These are phyloP conservation scores for Rhynchosporium secalis DNA, from an alignment of 2,329 filamentous ascomycete genomes.

Conservation along the genomic window DNA sequence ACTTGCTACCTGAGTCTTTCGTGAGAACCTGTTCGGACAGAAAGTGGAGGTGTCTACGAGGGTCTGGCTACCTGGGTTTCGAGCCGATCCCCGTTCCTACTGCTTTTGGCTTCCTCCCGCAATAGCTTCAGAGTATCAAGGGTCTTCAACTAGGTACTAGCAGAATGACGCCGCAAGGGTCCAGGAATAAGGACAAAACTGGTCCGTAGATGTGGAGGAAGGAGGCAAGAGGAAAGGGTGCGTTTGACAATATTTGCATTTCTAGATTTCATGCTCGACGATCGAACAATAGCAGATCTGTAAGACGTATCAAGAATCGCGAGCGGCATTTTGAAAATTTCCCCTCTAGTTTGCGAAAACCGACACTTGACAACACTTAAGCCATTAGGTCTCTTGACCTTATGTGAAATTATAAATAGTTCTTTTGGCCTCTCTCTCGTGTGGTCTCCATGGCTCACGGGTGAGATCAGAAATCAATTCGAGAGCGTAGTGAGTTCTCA, in stretches of 20 bases:
- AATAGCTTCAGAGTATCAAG: not conserved
- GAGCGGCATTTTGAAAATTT: not conserved
- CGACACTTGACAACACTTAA: not conserved
- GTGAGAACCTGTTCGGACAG: not conserved
- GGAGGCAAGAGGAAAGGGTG: not conserved
- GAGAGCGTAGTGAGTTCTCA: not conserved
- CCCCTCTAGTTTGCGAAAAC: not conserved
- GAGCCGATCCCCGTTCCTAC: not conserved
- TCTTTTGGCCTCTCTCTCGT: not conserved
- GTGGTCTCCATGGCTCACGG: not conserved
- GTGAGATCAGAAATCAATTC: slow-evolving; percentile 2
- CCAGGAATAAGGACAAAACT: too few species aligned
- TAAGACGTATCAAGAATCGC: not conserved
- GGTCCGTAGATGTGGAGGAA: too few species aligned
- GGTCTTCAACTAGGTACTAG: not conserved
- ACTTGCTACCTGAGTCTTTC: not conserved
- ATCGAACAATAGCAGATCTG: not conserved
- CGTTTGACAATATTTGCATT: not conserved
- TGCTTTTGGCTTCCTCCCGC: not conserved
- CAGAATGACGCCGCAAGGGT: not conserved
- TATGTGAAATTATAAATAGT: not conserved
- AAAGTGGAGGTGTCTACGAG: not conserved
- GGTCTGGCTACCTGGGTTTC: slow-evolving; percentile 2
- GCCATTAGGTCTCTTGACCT: not conserved
- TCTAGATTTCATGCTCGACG: not conserved